Percentiles rank a stretch among this genome's conserved stretches.
phyloP scores from a whole-genome alignment of 2,329 filamentous ascomycete species.

The Chaetomiaceae sp. region DNA sequence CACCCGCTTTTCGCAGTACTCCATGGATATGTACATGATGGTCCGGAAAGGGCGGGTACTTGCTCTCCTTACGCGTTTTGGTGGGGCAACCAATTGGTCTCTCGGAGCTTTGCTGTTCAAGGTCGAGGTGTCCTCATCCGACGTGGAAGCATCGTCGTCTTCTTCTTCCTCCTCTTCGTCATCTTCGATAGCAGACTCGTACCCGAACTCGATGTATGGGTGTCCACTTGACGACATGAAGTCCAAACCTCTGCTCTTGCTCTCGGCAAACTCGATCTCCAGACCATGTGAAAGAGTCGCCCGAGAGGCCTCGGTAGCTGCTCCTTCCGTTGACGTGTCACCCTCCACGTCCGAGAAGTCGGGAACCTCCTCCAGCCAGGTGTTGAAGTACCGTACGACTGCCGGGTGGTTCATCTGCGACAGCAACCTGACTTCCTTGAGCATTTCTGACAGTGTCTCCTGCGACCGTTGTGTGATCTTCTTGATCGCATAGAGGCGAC shows the following conservation, averaged over 20 bases:
- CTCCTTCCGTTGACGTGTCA: slow-evolving; percentile 46
- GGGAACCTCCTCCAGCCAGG: slow-evolving; percentile 76
- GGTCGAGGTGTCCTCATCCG: slow-evolving; percentile 34
- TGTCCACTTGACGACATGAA: slow-evolving; percentile 86
- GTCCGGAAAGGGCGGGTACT: slow-evolving; percentile 51
- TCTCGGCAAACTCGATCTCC: slow-evolving; percentile 58
- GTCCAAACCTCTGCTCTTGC: slow-evolving; percentile 70
- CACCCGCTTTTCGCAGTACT: slow-evolving; percentile 88
- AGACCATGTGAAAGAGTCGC: slow-evolving; percentile 35
- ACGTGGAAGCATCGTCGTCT: slow-evolving; percentile 35
- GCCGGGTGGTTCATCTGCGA: slow-evolving; percentile 88
- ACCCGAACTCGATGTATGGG: slow-evolving; percentile 65
- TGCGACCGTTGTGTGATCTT: slow-evolving; percentile 83
- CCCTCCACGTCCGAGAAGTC: slow-evolving; percentile 47
- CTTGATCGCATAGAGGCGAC: slow-evolving; percentile 91
- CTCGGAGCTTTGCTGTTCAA: slow-evolving; percentile 30
- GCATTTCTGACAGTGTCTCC: slow-evolving; percentile 70
- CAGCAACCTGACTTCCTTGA: slow-evolving; percentile 80
- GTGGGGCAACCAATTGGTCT: slow-evolving; percentile 19
- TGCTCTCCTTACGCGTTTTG: slow-evolving; percentile 18
- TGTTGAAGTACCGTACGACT: slow-evolving; percentile 85
- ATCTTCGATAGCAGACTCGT: slow-evolving; percentile 32
- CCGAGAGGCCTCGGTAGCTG: slow-evolving; percentile 30
- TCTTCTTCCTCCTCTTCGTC: slow-evolving; percentile 36
- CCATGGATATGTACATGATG: slow-evolving; percentile 96